These are phyloP conservation scores for Amniculicola lignicola DNA, from an alignment of 495 filamentous ascomycete genomes.

Conservation along the genomic window DNA sequence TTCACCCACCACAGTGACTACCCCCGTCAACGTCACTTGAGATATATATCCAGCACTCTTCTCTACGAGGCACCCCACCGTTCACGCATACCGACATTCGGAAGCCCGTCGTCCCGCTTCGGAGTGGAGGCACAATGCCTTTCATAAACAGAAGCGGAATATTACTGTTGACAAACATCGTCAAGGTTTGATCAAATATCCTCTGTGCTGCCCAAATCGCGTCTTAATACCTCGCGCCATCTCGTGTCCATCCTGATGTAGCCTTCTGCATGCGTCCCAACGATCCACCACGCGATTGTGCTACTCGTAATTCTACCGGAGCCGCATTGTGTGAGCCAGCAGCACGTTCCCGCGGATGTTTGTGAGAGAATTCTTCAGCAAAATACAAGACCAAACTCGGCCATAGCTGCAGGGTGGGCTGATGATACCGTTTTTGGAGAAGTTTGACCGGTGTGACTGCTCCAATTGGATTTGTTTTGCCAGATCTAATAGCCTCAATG, in stretches of 20 bases:
- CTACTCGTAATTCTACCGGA: conserved; percentile 7
- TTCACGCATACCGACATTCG: too few relatives aligned
- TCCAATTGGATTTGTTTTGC: not conserved
- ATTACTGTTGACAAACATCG: not conserved
- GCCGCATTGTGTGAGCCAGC: conserved; percentile 7
- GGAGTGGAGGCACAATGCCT: too few relatives aligned
- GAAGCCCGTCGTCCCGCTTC: too few relatives aligned
- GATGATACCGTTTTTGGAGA: not conserved
- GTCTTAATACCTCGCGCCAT: too few relatives aligned
- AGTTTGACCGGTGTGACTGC: conserved; percentile 3
- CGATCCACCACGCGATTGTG: conserved; percentile 27
- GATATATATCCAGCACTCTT: too few relatives aligned
- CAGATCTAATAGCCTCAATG: not conserved
- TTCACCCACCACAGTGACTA: too few relatives aligned
- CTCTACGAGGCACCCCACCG: too few relatives aligned
- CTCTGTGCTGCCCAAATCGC: too few relatives aligned
- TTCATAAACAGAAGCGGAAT: too few relatives aligned
- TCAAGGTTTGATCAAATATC: not conserved
- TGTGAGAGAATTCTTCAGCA: conserved; percentile 2
- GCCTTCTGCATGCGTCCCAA: not conserved
- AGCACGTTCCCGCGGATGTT: conserved; percentile 13
- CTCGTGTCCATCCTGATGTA: not conserved
- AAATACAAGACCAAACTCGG: not conserved
- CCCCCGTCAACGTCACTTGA: too few relatives aligned
- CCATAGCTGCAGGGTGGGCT: not conserved